Conservation (phyloP, 129 eudicot genomes). For the Mikania micrantha region DNA sequence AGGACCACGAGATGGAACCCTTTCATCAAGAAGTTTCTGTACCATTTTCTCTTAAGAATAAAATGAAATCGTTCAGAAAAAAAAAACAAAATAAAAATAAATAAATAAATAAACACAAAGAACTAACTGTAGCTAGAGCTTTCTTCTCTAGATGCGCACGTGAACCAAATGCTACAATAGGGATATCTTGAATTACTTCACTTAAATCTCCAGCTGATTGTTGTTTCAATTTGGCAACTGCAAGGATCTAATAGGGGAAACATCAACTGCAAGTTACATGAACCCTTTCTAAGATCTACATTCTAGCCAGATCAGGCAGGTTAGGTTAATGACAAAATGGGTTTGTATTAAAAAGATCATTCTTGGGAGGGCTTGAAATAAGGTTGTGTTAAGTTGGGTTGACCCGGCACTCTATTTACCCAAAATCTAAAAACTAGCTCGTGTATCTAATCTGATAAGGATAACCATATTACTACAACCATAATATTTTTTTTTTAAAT, state of each 20-base stretch:
- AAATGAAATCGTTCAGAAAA: slow-evolving; percentile 11
- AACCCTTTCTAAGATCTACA: not conserved
- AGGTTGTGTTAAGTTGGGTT: not conserved
- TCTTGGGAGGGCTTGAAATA: not conserved
- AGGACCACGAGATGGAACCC: slow-evolving; percentile 95
- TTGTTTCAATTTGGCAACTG: slow-evolving; percentile 50
- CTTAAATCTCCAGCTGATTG: slow-evolving; percentile 30
- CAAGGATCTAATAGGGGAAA: slow-evolving; percentile 53
- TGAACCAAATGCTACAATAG: slow-evolving; percentile 69
- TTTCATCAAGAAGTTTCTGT: slow-evolving; percentile 94
- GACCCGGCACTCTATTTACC: not conserved
- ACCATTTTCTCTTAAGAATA: slow-evolving; percentile 85
- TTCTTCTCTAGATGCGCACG: slow-evolving; percentile 94
- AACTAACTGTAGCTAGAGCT: slow-evolving; percentile 82
- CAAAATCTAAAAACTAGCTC: not conserved
- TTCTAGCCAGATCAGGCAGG: not conserved
- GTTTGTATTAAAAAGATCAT: not conserved
- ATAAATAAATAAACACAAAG: not conserved
- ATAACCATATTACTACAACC: not conserved
- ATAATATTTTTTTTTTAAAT: not conserved
- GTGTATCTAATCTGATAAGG: not conserved
- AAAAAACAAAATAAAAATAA: not conserved
- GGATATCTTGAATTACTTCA: slow-evolving; percentile 51
- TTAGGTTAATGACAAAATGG: not conserved
- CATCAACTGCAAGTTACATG: slow-evolving; percentile 17